Conservation (phyloP, 768 basidiomycete species). For the Suillus lakei region DNA sequence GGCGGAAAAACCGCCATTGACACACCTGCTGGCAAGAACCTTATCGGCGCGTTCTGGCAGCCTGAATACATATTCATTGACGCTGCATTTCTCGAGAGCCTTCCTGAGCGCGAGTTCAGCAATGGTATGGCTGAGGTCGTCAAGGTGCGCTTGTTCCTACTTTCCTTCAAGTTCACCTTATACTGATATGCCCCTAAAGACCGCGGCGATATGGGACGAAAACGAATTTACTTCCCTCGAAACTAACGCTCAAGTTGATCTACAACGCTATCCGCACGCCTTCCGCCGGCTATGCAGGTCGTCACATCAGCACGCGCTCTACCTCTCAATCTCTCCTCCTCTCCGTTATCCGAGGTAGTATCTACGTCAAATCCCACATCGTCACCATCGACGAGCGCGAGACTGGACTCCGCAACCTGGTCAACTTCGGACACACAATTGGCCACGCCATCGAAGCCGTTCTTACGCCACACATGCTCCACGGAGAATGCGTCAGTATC, state of each 20-base stretch:
- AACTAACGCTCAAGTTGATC: slow-evolving; percentile 81
- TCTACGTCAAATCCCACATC: slow-evolving; percentile 95
- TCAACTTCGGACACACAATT: slow-evolving; percentile 99
- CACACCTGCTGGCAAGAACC: slow-evolving; percentile 96
- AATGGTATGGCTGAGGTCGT: slow-evolving; percentile 99
- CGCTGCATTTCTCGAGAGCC: slow-evolving; percentile 91
- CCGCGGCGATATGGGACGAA: slow-evolving; percentile 99
- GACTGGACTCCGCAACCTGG: slow-evolving; percentile 94
- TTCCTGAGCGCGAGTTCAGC: slow-evolving; percentile 92
- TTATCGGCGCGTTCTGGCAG: slow-evolving; percentile 99
- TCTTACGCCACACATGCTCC: slow-evolving; percentile 89
- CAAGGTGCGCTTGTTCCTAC: slow-evolving; percentile 62
- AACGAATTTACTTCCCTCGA: slow-evolving; percentile 88
- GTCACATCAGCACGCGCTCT: slow-evolving; percentile 68
- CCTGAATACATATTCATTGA: slow-evolving; percentile 98
- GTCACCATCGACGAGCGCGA: slow-evolving; percentile 97
- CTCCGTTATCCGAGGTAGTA: slow-evolving; percentile 89
- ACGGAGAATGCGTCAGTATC: slow-evolving; percentile 94
- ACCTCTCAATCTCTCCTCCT: slow-evolving; percentile 83
- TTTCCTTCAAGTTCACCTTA: background rate
- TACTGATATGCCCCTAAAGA: slow-evolving; percentile 50
- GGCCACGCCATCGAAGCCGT: slow-evolving; percentile 99
- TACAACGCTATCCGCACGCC: slow-evolving; percentile 74
- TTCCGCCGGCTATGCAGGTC: slow-evolving; percentile 59
- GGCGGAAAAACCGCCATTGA: slow-evolving; percentile 99